phyloP scores from a whole-genome alignment of 1,139 yeast species.

The Pichia sp. region DNA sequence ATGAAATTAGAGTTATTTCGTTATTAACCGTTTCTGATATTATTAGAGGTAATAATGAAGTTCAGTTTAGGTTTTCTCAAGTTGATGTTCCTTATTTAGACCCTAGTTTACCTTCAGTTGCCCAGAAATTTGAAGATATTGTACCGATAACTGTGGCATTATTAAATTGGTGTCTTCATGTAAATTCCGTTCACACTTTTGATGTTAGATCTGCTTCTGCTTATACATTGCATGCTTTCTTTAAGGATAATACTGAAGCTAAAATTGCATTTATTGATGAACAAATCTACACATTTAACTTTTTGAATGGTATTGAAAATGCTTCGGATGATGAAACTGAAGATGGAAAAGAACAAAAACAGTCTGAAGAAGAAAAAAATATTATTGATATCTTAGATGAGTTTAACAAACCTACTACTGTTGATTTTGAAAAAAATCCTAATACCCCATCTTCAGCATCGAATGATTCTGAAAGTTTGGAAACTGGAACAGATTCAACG shows the following conservation, averaged over 20 bases:
- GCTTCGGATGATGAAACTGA: constrained; percentile 6
- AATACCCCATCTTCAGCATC: background rate
- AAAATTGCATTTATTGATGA: constrained; percentile 51
- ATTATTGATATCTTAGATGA: background rate
- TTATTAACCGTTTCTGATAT: constrained; percentile 72
- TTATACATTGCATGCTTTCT: constrained; percentile 59
- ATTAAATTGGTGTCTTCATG: constrained; percentile 71
- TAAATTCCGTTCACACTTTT: constrained; percentile 79
- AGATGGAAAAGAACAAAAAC: constrained; percentile 9
- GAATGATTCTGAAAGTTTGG: background rate
- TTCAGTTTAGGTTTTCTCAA: constrained; percentile 65
- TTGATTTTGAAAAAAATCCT: background rate
- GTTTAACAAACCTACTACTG: background rate
- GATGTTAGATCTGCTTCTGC: constrained; percentile 73
- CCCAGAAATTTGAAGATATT: constrained; percentile 29
- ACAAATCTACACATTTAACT: constrained; percentile 36
- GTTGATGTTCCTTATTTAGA: constrained; percentile 91
- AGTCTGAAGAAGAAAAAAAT: background rate
- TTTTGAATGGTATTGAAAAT: constrained; percentile 21
- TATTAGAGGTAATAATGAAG: constrained; percentile 53
- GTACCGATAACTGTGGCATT: constrained; percentile 72
- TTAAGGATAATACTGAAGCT: constrained; percentile 59
- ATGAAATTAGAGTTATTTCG: constrained; percentile 58
- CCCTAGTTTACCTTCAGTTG: constrained; percentile 54
- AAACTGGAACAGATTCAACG: constrained; percentile 7